phyloP scores from a whole-genome alignment of 2,329 filamentous ascomycete species.

The Madurella fahalii region DNA sequence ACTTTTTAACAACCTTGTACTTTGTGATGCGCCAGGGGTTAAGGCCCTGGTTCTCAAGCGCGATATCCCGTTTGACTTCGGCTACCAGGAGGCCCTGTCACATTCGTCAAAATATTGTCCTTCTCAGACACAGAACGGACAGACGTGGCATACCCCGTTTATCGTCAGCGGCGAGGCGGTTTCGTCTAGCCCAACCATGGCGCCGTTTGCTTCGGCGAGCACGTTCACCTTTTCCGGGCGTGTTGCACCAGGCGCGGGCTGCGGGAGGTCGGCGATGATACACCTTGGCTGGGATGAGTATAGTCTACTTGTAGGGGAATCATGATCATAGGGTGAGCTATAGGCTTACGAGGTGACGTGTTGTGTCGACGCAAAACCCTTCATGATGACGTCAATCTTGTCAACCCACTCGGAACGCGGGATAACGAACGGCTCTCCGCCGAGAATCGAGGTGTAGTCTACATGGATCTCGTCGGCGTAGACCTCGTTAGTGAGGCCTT shows the following conservation, averaged over 20 bases:
- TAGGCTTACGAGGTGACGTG: slow-evolving; percentile 25
- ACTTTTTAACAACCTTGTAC: slow-evolving; percentile 21
- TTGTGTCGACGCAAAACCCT: slow-evolving; percentile 24
- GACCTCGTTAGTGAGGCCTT: slow-evolving; percentile 26
- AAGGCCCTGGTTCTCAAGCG: slow-evolving; percentile 27
- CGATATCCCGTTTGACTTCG: slow-evolving; percentile 26
- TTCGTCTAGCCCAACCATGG: slow-evolving; percentile 20
- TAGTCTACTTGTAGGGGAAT: neutral
- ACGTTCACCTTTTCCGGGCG: slow-evolving; percentile 25
- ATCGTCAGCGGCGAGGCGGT: slow-evolving; percentile 24
- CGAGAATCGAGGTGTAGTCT: slow-evolving; percentile 32
- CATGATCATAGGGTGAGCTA: neutral
- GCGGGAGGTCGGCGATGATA: slow-evolving; percentile 26
- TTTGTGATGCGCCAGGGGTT: slow-evolving; percentile 32
- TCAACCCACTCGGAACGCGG: slow-evolving; percentile 24
- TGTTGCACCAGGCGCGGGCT: slow-evolving; percentile 15
- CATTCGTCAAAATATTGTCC: neutral
- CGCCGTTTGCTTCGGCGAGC: slow-evolving; percentile 23
- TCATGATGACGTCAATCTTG: slow-evolving; percentile 17
- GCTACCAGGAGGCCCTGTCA: slow-evolving; percentile 24
- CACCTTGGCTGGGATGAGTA: slow-evolving; percentile 8
- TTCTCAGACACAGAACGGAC: neutral
- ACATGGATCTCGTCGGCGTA: slow-evolving; percentile 28
- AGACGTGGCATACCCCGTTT: slow-evolving; percentile 27
- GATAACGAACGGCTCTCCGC: slow-evolving; percentile 24